phyloP scores from a whole-genome alignment of 768 basidiomycete genomes.

The Suillus occidentalis region DNA sequence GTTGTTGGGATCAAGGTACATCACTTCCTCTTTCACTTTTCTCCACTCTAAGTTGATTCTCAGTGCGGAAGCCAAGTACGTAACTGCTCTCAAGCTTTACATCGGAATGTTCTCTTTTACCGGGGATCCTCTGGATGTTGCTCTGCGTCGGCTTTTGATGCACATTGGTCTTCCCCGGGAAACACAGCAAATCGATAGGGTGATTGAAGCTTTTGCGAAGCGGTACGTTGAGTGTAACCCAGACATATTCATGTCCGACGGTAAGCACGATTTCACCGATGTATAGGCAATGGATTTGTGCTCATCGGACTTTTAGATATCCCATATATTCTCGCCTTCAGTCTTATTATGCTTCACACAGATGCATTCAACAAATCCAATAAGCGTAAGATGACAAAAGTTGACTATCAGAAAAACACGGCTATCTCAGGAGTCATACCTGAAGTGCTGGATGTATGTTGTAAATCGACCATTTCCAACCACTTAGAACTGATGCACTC shows the following conservation, averaged over 20 bases:
- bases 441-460: slow-evolving; percentile 82
- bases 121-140: slow-evolving; percentile 85
- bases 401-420: slow-evolving; percentile 93
- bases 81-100: slow-evolving; percentile 66
- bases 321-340: slow-evolving; percentile 95
- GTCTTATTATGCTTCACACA: slow-evolving; percentile 97
- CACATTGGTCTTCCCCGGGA: slow-evolving; percentile 89
- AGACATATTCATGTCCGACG: slow-evolving; percentile 72
- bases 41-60: slow-evolving; percentile 10
- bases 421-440: slow-evolving; percentile 78
- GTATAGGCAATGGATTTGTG: not conserved
- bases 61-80: slow-evolving; percentile 74
- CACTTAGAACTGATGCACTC: slow-evolving; percentile 3
- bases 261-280: slow-evolving; percentile 38
- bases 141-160: slow-evolving; percentile 87
- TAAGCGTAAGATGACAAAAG: slow-evolving; percentile 95
- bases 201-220: slow-evolving; percentile 91
- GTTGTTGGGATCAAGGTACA: slow-evolving; percentile 79
- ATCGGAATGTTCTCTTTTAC: slow-evolving; percentile 77
- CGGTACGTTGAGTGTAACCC: slow-evolving; percentile 86
- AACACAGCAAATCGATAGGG: slow-evolving; percentile 98
- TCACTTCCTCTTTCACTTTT: slow-evolving; percentile 8
- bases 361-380: slow-evolving; percentile 98
- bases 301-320: slow-evolving; percentile 56
- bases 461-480: not conserved